Conservation (phyloP, 805 yeast genomes). For the Sungouiella thailandica region DNA sequence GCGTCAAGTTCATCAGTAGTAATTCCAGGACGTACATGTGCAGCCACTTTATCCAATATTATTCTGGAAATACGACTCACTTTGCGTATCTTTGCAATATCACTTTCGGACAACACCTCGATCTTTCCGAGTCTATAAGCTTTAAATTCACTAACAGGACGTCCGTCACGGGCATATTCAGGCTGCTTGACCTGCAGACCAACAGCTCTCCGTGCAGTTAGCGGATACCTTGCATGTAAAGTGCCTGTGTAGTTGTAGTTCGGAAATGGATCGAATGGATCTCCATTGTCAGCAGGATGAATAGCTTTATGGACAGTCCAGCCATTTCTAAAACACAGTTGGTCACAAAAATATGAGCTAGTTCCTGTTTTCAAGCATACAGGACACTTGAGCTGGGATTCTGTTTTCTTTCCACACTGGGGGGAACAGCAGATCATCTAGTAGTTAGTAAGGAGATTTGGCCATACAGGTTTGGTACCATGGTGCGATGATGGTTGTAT, state of each 20-base stretch:
- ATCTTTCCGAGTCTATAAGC: slow-evolving; percentile 67
- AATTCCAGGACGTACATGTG: slow-evolving; percentile 77
- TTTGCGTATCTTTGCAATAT: slow-evolving; percentile 66
- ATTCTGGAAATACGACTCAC: slow-evolving; percentile 81
- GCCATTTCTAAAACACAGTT: slow-evolving; percentile 69
- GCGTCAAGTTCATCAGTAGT: slow-evolving; percentile 91
- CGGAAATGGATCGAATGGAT: slow-evolving; percentile 85
- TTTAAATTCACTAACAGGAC: slow-evolving; percentile 71
- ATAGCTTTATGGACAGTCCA: slow-evolving; percentile 72
- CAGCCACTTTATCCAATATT: slow-evolving; percentile 81
- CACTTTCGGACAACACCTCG: slow-evolving; percentile 58
- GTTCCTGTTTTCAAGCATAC: slow-evolving; percentile 74
- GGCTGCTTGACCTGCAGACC: slow-evolving; percentile 72
- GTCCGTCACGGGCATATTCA: slow-evolving; percentile 79
- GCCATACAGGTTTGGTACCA: too few species aligned
- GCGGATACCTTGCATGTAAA: slow-evolving; percentile 75
- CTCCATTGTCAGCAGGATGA: slow-evolving; percentile 55
- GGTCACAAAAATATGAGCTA: slow-evolving; percentile 70
- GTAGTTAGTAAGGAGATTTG: too few species aligned
- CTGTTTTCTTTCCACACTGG: slow-evolving; percentile 80
- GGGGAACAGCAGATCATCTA: slow-evolving; percentile 60
- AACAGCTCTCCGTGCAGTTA: slow-evolving; percentile 65
- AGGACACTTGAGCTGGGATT: slow-evolving; percentile 81
- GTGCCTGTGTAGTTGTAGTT: slow-evolving; percentile 68
- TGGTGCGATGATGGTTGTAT: too few species aligned